Percentiles rank a stretch among this genome's conserved stretches.
Evolutionary conservation across 768 basidiomycete species (phyloP).

Genomic region (Lentinula sp.): DNA sequence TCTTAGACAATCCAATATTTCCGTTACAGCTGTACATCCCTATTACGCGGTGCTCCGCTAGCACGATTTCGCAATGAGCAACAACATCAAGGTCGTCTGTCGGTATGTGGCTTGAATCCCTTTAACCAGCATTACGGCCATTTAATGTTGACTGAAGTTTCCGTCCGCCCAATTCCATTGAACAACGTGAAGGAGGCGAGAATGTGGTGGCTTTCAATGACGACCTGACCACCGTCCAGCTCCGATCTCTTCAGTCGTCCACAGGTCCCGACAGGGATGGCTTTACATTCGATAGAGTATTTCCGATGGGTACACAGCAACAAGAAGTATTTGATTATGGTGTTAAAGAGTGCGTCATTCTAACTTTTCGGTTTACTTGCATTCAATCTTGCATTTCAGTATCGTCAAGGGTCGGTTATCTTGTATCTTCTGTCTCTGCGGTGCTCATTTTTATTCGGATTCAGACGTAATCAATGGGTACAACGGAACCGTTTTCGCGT

Average conservation of each 20-base stretch:
- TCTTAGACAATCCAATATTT: background rate
- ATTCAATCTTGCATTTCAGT: slow-evolving; percentile 31
- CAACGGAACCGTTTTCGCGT: slow-evolving; percentile 92
- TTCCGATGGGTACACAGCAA: slow-evolving; percentile 88
- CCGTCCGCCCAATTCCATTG: slow-evolving; percentile 91
- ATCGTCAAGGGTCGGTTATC: slow-evolving; percentile 75
- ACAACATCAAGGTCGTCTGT: slow-evolving; percentile 98
- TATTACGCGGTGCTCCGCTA: background rate
- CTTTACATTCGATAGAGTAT: slow-evolving; percentile 96
- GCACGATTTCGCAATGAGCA: slow-evolving; percentile 40
- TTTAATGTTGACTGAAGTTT: slow-evolving; percentile 49
- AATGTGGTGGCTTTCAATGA: slow-evolving; percentile 88
- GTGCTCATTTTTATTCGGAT: slow-evolving; percentile 1
- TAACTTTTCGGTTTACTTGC: slow-evolving; percentile 5
- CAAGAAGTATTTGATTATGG: slow-evolving; percentile 97
- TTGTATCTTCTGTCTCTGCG: slow-evolving; percentile 4
- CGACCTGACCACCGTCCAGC: slow-evolving; percentile 74
- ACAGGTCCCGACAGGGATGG: slow-evolving; percentile 94
- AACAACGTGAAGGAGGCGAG: slow-evolving; percentile 81
- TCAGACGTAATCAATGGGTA: slow-evolving; percentile 97
- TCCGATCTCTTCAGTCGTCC: slow-evolving; percentile 63
- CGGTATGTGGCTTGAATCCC: slow-evolving; percentile 55
- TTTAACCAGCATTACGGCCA: slow-evolving; percentile 7
- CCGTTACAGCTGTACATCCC: background rate
- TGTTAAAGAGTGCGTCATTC: slow-evolving; percentile 78